Percentiles rank a stretch among this genome's conserved stretches.
Evolutionary conservation across 1,284 basidiomycete species (phyloP).

Genomic region (Xerocomus minutiporus): DNA sequence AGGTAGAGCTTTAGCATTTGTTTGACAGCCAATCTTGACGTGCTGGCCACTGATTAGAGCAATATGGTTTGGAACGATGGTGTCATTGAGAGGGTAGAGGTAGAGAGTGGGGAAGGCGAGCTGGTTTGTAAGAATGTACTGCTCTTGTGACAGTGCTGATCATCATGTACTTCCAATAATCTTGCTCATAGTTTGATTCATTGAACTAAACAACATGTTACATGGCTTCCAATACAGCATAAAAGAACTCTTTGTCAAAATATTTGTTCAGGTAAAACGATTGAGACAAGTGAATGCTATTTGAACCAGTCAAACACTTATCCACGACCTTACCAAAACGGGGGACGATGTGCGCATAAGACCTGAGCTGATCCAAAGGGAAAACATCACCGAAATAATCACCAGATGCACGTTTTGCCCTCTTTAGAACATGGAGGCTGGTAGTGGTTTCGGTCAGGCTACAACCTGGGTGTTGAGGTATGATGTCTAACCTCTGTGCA

Average conservation of each 20-base stretch:
- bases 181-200: no score
- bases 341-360: conserved; percentile 13
- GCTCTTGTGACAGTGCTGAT: no score
- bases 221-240: not conserved
- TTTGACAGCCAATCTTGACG: conserved; percentile 97
- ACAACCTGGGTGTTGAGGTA: not conserved
- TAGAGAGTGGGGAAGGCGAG: conserved; percentile 69
- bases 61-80: conserved; percentile 95
- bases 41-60: conserved; percentile 69
- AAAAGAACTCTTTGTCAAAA: conserved; percentile 30
- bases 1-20: conserved; percentile 93
- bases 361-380: conserved; percentile 16
- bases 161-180: not conserved
- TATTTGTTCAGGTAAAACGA: conserved; percentile 31
- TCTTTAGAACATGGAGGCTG: conserved; percentile 1
- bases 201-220: not conserved
- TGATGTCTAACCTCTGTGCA: not conserved
- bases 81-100: conserved; percentile 94
- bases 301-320: conserved; percentile 19
- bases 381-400: conserved; percentile 20
- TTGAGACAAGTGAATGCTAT: conserved; percentile 16
- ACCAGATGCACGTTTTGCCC: conserved; percentile 24
- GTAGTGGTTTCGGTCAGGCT: conserved; percentile 16
- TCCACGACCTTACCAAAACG: conserved; percentile 26
- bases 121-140: conserved; percentile 12